Evolutionary conservation across 2,329 filamentous ascomycete species (phyloP), one percentile per base, ranked within the genome.

Genomic region (Raffaelea albimanens): DNA sequence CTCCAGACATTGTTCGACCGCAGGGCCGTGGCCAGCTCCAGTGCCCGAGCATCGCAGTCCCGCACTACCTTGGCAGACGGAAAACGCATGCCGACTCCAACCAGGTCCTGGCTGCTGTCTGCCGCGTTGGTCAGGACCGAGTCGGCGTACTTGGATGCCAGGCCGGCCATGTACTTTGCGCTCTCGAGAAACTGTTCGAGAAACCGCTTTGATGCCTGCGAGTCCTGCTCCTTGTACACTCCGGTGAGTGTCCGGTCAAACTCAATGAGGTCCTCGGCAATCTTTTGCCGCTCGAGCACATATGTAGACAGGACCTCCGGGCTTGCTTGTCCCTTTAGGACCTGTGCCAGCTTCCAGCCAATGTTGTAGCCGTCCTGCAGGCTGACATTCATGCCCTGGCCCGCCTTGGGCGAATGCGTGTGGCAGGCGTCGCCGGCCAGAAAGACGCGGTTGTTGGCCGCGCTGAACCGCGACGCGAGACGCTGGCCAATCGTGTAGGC

Each of bases 391-490:
- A 77, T 77, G 1, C 75, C 80, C 59, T 83, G 79, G 0, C 79
- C 80, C 0, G 79, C 79, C 59, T 83, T 83, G 3, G 80, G 80
- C 0, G 73, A 78, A 55, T 83, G 80, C 1, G 79, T 83, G 55
- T 83, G 80, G 54, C 76, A 80, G 2, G 79, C 78, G 55, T 83
- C 79, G 2, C 80, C 80, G 0, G 75, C 74, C 9, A 83, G 61
- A 54, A 82, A 82, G 3, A 82, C 71, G 3, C 79, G 73, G 33
- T 67, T 59, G 48, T 79, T 65, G 38, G 75, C 69, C 55, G 82
- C 76, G 53, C 77, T 74, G 64, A 88, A 89, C 40, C 75, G 71
- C 52, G 78, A 78, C 1, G 83, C 84, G 19, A 87, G 73, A 13
- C 84, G 76, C 58, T 83, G 79, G 2, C 78, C 78, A 43, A 82